Evolutionary conservation across 129 eudicot genomes (phyloP).

Genomic region (Centrapalus pauciflorus): DNA sequence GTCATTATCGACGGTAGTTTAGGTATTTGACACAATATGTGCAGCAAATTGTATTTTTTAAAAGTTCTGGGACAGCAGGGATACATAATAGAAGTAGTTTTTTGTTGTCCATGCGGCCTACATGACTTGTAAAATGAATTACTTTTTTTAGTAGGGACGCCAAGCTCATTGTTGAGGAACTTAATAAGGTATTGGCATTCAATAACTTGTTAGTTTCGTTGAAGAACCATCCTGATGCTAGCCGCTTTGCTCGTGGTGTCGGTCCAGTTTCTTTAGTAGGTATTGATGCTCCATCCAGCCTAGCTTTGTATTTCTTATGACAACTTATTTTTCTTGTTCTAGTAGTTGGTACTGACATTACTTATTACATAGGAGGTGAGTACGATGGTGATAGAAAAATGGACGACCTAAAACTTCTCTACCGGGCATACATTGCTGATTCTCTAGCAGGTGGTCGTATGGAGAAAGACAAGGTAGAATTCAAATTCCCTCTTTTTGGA

Average conservation of each 20-base stretch:
- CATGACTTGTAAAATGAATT: constrained; percentile 1
- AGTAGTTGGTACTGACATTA: neutral
- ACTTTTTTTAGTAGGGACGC: constrained; percentile 41
- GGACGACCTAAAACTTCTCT: constrained; percentile 81
- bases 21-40: neutral
- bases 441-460: constrained; percentile 73
- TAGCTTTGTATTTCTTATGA: neutral
- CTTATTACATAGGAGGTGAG: constrained; percentile 67
- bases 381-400: constrained; percentile 74
- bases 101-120: neutral
- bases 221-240: constrained; percentile 78
- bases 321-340: neutral
- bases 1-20: neutral
- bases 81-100: neutral
- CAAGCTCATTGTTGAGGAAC: constrained; percentile 62
- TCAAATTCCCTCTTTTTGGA: neutral
- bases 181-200: constrained; percentile 70
- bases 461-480: constrained; percentile 79
- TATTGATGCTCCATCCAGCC: constrained; percentile 20
- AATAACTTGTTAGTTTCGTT: constrained; percentile 60
- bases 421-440: constrained; percentile 71
- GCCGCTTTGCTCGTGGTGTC: constrained; percentile 82
- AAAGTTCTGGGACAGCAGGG: neutral
- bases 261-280: constrained; percentile 79
- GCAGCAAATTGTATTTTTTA: constrained; percentile 8